Percentiles rank a stretch among this genome's conserved stretches.
phyloP scores from a whole-genome alignment of 371 early-diverging fungal genomes.

The Conidiobolus incongruus region DNA sequence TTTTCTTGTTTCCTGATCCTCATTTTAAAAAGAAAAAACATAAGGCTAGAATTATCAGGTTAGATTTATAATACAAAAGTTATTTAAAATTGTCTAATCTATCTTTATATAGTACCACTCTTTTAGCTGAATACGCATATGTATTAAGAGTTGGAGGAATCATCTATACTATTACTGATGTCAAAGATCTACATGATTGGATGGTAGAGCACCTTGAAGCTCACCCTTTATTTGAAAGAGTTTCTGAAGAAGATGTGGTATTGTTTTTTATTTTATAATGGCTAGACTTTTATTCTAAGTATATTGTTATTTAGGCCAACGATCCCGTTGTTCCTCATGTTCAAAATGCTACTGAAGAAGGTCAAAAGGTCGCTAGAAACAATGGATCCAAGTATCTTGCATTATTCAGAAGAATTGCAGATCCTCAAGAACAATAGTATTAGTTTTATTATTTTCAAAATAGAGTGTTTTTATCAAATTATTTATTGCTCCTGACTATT shows the following conservation, averaged over 20 bases:
- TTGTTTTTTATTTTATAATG: constrained; percentile 6
- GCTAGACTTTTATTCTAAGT: not conserved
- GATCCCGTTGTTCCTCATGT: constrained; percentile 78
- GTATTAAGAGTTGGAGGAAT: constrained; percentile 72
- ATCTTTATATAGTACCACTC: constrained; percentile 23
- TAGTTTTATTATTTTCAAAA: too few species aligned
- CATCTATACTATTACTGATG: constrained; percentile 90
- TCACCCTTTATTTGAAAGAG: constrained; percentile 79
- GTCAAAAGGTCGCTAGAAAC: constrained; percentile 89
- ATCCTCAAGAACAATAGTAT: constrained; percentile 17
- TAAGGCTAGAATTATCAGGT: constrained; percentile 95
- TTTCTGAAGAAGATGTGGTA: constrained; percentile 63
- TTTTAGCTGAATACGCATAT: constrained; percentile 93
- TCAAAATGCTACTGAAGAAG: constrained; percentile 82
- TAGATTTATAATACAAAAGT: constrained; percentile 7
- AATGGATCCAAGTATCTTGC: constrained; percentile 85
- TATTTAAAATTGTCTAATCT: constrained; percentile 1
- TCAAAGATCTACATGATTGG: constrained; percentile 84
- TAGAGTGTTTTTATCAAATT: too few species aligned
- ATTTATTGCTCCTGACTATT: too few species aligned
- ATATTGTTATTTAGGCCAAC: constrained; percentile 16
- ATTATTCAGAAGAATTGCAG: constrained; percentile 59
- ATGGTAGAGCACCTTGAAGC: constrained; percentile 85
- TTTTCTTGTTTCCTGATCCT: constrained; percentile 98
- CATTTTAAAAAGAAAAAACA: constrained; percentile 99